Conservation (phyloP, 2,329 filamentous ascomycete species). For the Calonectria crousiana region DNA sequence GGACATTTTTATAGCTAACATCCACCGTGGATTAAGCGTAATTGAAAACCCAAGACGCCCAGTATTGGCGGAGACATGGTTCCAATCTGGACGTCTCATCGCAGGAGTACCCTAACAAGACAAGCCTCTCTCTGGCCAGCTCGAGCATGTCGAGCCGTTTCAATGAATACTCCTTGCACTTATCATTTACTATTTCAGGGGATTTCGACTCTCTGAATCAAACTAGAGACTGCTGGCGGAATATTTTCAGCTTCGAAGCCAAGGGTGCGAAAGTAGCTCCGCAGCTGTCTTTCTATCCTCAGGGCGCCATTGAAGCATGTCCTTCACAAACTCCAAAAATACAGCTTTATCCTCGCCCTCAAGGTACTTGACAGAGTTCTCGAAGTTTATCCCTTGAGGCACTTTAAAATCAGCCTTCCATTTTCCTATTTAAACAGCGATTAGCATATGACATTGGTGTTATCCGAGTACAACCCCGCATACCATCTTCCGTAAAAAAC, state of each 20-base stretch:
- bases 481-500: conserved; percentile 25
- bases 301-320: conserved; percentile 44
- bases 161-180: too few species aligned
- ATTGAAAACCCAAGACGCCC: too few species aligned
- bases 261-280: conserved; percentile 21
- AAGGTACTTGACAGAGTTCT: neutral
- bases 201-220: too few species aligned
- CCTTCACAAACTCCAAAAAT: conserved; percentile 36
- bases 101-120: too few species aligned
- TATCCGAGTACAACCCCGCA: neutral
- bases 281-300: conserved; percentile 42
- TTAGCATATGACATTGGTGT: neutral
- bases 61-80: too few species aligned
- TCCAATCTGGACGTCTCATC: too few species aligned
- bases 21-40: too few species aligned
- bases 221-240: too few species aligned
- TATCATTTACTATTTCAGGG: too few species aligned
- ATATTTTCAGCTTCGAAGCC: neutral
- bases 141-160: too few species aligned
- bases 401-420: conserved; percentile 18
- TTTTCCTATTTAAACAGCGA: neutral
- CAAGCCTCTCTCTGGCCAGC: too few species aligned
- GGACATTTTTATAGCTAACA: too few species aligned
- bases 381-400: neutral
- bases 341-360: conserved; percentile 32